Evolutionary conservation across 208 protist species (phyloP).

Genomic region (Crithidia sp.): DNA sequence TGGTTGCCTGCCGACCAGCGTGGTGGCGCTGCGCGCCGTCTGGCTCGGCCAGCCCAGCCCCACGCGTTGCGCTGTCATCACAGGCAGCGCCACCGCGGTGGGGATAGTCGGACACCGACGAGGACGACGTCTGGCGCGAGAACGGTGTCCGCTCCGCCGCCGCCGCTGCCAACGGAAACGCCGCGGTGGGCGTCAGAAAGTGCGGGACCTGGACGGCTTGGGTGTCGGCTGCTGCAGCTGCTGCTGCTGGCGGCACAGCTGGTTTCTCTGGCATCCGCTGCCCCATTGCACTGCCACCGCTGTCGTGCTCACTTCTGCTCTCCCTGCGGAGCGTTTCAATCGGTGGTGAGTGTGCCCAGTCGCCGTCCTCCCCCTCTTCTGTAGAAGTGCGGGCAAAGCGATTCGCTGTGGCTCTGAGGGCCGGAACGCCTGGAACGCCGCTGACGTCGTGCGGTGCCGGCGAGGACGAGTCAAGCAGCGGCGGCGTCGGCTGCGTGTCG

Average conservation of each 20-base stretch:
- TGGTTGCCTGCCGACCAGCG: conserved; percentile 3
- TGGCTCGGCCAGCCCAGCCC: neutral
- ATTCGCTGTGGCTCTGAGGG: conserved; percentile 12
- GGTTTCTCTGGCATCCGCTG: neutral
- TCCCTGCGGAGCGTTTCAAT: neutral
- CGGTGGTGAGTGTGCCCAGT: conserved; percentile 7
- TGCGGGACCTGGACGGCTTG: neutral
- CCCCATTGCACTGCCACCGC: neutral
- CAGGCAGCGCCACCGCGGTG: conserved; percentile 11
- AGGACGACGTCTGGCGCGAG: conserved; percentile 20
- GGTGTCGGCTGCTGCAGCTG: neutral
- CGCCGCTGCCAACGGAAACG: neutral
- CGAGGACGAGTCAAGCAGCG: too few relatives aligned
- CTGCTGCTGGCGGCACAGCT: conserved; percentile 5
- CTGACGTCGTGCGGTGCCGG: neutral
- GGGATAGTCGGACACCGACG: conserved; percentile 20
- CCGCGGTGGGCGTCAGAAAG: neutral
- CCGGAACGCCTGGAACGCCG: neutral
- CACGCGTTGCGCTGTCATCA: conserved; percentile 8
- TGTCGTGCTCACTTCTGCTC: neutral
- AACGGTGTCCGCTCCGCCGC: conserved; percentile 2
- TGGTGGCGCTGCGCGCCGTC: neutral
- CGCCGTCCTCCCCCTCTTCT: neutral
- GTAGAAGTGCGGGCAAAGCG: neutral
- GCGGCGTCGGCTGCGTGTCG: conserved; percentile 6